Conservation (phyloP, 2,329 filamentous ascomycete species). For the Cladophialophora carrionii region DNA sequence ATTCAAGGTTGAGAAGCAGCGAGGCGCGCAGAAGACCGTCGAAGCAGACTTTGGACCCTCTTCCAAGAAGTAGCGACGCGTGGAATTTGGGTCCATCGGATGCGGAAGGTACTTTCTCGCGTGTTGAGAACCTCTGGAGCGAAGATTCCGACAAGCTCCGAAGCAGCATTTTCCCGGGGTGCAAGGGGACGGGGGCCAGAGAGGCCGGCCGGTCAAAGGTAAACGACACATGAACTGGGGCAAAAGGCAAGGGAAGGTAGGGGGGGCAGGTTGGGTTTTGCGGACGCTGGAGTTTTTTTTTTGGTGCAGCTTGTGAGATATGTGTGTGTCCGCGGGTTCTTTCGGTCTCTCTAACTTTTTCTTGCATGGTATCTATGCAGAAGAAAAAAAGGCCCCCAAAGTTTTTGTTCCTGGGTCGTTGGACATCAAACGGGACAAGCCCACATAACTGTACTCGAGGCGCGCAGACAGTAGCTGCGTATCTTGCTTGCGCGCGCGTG, state of each 20-base stretch:
- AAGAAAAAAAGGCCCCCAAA: not conserved
- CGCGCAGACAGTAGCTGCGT: not conserved
- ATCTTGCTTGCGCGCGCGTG: not conserved
- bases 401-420: conserved; percentile 5
- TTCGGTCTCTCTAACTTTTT: conserved; percentile 1
- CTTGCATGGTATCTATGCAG: conserved; percentile 5
- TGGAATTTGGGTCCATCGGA: conserved; percentile 5
- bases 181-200: not conserved
- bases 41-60: conserved; percentile 64
- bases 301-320: conserved; percentile 5
- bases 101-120: not conserved
- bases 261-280: not conserved
- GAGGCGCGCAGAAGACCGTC: conserved; percentile 70
- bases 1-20: conserved; percentile 84
- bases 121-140: not conserved
- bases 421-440: conserved; percentile 2
- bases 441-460: no score
- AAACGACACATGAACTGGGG: conserved; percentile 3
- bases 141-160: not conserved
- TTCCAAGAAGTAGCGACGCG: conserved; percentile 30
- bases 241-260: no score
- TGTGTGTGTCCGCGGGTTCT: not conserved
- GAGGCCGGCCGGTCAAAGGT: not conserved
- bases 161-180: not conserved
- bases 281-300: conserved; percentile 1